Base-by-base conservation (phyloP, 2,329 filamentous ascomycete species). In the Metarhizium sp. region DNA sequence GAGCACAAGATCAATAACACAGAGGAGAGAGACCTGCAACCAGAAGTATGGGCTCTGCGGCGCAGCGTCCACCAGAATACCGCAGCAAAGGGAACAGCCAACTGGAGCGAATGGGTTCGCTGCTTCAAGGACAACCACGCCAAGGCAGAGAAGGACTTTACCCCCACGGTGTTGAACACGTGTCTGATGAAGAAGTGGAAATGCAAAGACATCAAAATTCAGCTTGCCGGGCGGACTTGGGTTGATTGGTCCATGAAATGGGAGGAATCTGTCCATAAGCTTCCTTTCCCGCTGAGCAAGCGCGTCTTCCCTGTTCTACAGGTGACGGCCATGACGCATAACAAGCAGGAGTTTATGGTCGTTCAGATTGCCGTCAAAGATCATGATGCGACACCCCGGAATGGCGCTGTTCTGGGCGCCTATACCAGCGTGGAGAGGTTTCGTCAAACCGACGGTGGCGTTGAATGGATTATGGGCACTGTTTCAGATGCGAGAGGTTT, bases 391-490 rank as follows among this genome's bases (percentile, higher is more conserved):
- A 75, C 75, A 58, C 74, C 69, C 16, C 57, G 57, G 1, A 67
- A 80, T 34, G 58, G 59, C 1, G 68, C 80, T 3, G 78, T 84
- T 7, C 68, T 78, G 34, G 87, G 80, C 4, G 73, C 74, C 10
- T 90, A 90, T 62, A 80, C 76, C 32, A 85, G 82, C 59, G 74
- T 90, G 1, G 87, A 91, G 72, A 71, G 80, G 49, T 71, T 87
- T 38, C 71, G 77, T 55, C 71, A 76, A 62, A 58, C 78, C 5
- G 66, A 62, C 4, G 65, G 62, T n/a, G 71, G 72, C 18, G 59
- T 88, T 50, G 84, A 87, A 68, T 94, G 88, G 88, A 74, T 86
- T 56, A 92, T 92, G 86, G 86, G 82, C 8, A 92, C 88, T 10
- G 80, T 84, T 11, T 87, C 84, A 57, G 81, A 92, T 66, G 88